Base-by-base conservation (phyloP, 768 basidiomycete species). In the Panellus pusillus region DNA sequence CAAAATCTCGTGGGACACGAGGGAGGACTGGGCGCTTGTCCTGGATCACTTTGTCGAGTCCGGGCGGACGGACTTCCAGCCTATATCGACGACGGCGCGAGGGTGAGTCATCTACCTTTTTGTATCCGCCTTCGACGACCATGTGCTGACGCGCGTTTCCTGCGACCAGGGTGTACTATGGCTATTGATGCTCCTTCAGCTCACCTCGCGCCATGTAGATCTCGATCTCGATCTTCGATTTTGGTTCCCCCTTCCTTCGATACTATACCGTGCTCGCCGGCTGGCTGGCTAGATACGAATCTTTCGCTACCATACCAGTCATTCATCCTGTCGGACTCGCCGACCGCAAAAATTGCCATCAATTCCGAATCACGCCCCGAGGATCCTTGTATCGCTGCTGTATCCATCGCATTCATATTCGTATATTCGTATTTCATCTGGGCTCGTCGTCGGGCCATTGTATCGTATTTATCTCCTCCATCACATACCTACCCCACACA, bases 51-150 rank as follows among this genome's bases (percentile, higher is more conserved):
- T 86, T 63, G 83, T 89, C 52, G 83, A 86, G 52, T 74, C 76
- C 17, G 89, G 87, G 27, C 80, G 87, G 43, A 83, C 82, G 15
- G 88, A 90, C 66, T 91, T 91, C 72, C 81, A 84, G 65, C 89
- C 89, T n/a, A 87, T 89, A 74, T 89, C 87, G 37, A 87, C 88
- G 17, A 87, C 87, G 9, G 52, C 83, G 6, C 71, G 83, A 71
- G 88, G 89, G 88, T 90, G 69, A 77, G 87, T 74, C 54, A 37
- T 52, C 17, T 28, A 44, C 38, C 38, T 15, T 54, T 28, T n/a
- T n/a, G n/a, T n/a, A n/a, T n/a, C n/a, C n/a, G n/a, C n/a, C 50
- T 47, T 37, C 14, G 13, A 9, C 36, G 17, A 9, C 2, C 17
- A 18, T 39, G 48, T 42, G 38, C 52, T 46, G 55, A 66, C 60